phyloP scores from a whole-genome alignment of 495 filamentous ascomycete species.

The Aspergillus leporis region DNA sequence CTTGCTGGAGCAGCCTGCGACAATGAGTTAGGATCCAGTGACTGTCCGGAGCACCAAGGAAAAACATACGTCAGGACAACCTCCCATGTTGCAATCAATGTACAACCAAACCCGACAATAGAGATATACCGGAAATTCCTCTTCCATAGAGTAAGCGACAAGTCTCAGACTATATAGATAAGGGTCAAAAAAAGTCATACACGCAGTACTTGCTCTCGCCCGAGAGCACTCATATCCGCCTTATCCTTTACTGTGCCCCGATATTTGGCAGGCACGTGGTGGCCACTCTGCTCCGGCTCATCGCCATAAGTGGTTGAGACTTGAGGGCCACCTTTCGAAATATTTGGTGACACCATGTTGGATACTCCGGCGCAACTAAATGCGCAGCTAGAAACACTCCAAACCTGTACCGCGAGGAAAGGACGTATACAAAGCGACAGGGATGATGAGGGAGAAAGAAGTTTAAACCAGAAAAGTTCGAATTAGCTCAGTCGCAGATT shows the following conservation, averaged over 20 bases:
- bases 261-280: conserved; percentile 27
- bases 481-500: background rate
- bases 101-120: conserved; percentile 48
- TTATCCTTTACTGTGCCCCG: conserved; percentile 42
- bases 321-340: background rate
- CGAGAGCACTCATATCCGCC: conserved; percentile 44
- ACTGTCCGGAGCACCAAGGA: background rate
- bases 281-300: background rate
- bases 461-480: background rate
- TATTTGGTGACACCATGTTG: background rate
- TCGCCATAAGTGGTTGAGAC: conserved; percentile 1
- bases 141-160: conserved; percentile 23
- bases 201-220: conserved; percentile 43
- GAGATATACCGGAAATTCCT: conserved; percentile 52
- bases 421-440: background rate
- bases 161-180: conserved; percentile 2
- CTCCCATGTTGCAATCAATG: conserved; percentile 49
- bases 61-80: conserved; percentile 44
- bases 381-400: background rate
- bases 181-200: conserved; percentile 23
- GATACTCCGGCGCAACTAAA: background rate
- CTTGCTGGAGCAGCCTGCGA: conserved; percentile 38
- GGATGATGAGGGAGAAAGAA: background rate
- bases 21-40: conserved; percentile 9
- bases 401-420: background rate